These are phyloP conservation scores for Ascosphaera apis DNA, from an alignment of 2,329 filamentous ascomycete genomes.

Conservation along the genomic window DNA sequence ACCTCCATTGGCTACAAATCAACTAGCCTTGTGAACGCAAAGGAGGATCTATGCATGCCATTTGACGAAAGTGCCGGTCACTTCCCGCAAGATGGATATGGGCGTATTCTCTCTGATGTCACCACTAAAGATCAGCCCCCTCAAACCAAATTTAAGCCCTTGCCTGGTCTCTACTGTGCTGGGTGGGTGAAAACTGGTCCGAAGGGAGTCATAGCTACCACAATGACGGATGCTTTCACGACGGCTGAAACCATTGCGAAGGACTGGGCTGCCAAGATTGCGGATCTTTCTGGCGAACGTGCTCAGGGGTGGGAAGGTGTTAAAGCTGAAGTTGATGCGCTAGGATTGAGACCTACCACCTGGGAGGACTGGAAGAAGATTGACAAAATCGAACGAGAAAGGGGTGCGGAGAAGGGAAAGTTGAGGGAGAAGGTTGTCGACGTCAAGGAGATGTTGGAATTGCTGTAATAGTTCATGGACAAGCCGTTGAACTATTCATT, in stretches of 20 bases:
- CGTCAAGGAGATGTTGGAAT: slow-evolving; percentile 34
- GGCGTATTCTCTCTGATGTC: slow-evolving; percentile 34
- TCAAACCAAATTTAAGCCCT: slow-evolving; percentile 13
- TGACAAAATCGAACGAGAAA: slow-evolving; percentile 49
- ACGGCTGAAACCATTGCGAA: slow-evolving; percentile 62
- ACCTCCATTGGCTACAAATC: slow-evolving; percentile 91
- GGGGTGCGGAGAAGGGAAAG: slow-evolving; percentile 47
- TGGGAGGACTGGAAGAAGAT: slow-evolving; percentile 81
- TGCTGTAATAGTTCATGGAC: slow-evolving; percentile 8
- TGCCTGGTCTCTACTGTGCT: slow-evolving; percentile 68
- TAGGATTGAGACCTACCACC: slow-evolving; percentile 38
- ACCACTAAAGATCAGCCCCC: slow-evolving; percentile 5
- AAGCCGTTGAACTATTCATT: no score
- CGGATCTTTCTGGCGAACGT: slow-evolving; percentile 1
- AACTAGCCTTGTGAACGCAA: slow-evolving; percentile 49
- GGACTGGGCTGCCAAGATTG: slow-evolving; percentile 38
- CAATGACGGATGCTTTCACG: slow-evolving; percentile 82
- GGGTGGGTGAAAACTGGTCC: slow-evolving; percentile 94
- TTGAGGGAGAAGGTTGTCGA: slow-evolving; percentile 44
- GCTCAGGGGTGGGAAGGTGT: slow-evolving; percentile 57
- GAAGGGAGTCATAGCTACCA: slow-evolving; percentile 85
- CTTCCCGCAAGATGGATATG: slow-evolving; percentile 60
- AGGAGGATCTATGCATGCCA: slow-evolving; percentile 41
- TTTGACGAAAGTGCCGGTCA: slow-evolving; percentile 56
- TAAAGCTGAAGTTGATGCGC: slow-evolving; percentile 31